These are phyloP conservation scores for Lepidium africanum DNA, from an alignment of 345 rosid genomes.

Conservation along the genomic window DNA sequence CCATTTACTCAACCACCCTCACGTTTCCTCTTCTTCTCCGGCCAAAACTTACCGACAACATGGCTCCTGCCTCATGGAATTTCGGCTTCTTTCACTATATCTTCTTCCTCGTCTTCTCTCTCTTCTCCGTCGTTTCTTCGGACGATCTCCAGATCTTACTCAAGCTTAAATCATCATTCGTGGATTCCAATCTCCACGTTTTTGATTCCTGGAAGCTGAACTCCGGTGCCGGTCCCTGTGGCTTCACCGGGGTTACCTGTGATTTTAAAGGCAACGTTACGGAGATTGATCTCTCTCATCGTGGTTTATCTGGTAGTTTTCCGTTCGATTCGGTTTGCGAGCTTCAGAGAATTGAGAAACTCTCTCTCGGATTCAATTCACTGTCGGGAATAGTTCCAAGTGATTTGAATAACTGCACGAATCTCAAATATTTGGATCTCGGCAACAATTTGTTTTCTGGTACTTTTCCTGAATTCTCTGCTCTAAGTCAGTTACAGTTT, in stretches of 20 bases:
- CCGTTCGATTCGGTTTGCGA: constrained; percentile 51
- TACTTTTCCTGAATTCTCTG: constrained; percentile 49
- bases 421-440: constrained; percentile 55
- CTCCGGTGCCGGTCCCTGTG: constrained; percentile 26
- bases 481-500: constrained; percentile 41
- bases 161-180: constrained; percentile 37
- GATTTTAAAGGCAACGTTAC: constrained; percentile 34
- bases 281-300: constrained; percentile 62
- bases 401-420: constrained; percentile 45
- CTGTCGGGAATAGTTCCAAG: constrained; percentile 34
- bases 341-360: constrained; percentile 48
- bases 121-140: constrained; percentile 35
- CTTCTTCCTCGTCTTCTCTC: constrained; percentile 15
- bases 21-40: not conserved
- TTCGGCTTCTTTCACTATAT: not conserved
- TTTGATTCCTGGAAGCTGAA: constrained; percentile 46
- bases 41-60: not conserved
- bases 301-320: constrained; percentile 34
- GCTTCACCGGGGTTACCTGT: constrained; percentile 64
- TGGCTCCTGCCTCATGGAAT: constrained; percentile 2
- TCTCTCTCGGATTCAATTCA: constrained; percentile 61
- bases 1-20: constrained; percentile 1
- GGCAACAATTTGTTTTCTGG: constrained; percentile 68
- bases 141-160: constrained; percentile 54
- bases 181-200: constrained; percentile 19